Evolutionary conservation across 441 rosid species (phyloP).

Genomic region (Raphanus hybrid): DNA sequence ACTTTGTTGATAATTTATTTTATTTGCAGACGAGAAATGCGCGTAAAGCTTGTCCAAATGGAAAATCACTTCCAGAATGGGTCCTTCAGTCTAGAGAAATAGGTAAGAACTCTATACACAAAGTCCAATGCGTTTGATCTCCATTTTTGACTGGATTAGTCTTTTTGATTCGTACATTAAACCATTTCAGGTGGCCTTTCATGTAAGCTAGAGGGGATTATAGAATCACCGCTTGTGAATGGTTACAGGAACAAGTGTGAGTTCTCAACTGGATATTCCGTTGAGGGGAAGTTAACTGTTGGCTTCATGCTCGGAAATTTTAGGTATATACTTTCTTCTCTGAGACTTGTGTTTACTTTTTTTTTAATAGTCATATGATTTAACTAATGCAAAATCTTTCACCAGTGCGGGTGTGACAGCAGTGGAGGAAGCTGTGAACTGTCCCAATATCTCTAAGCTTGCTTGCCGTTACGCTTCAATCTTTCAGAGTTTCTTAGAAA

Average conservation of each 20-base stretch:
- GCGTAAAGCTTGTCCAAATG: slow-evolving; percentile 87
- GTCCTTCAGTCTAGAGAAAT: slow-evolving; percentile 76
- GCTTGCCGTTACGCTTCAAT: slow-evolving; percentile 76
- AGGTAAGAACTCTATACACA: slow-evolving; percentile 51
- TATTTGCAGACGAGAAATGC: slow-evolving; percentile 81
- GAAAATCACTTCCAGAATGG: slow-evolving; percentile 85
- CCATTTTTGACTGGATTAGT: slow-evolving; percentile 4
- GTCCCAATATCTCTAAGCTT: slow-evolving; percentile 87
- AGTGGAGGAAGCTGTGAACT: slow-evolving; percentile 84
- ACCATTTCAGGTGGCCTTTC: slow-evolving; percentile 80
- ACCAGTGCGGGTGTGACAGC: slow-evolving; percentile 94
- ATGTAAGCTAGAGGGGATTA: slow-evolving; percentile 80
- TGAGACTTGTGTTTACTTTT: slow-evolving; percentile 16
- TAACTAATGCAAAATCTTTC: slow-evolving; percentile 31
- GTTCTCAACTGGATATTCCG: slow-evolving; percentile 89
- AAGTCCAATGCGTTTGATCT: slow-evolving; percentile 7
- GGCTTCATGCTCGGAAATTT: slow-evolving; percentile 96
- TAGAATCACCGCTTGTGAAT: slow-evolving; percentile 77
- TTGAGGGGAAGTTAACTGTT: slow-evolving; percentile 77
- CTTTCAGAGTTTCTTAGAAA: slow-evolving; percentile 79
- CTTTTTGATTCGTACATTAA: slow-evolving; percentile 10
- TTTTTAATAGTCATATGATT: neutral
- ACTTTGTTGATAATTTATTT: slow-evolving; percentile 23
- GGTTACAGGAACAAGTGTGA: slow-evolving; percentile 99
- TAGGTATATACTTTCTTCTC: slow-evolving; percentile 53